These are phyloP conservation scores for Russula abietina DNA, from an alignment of 768 basidiomycete species.

Conservation along the genomic window DNA sequence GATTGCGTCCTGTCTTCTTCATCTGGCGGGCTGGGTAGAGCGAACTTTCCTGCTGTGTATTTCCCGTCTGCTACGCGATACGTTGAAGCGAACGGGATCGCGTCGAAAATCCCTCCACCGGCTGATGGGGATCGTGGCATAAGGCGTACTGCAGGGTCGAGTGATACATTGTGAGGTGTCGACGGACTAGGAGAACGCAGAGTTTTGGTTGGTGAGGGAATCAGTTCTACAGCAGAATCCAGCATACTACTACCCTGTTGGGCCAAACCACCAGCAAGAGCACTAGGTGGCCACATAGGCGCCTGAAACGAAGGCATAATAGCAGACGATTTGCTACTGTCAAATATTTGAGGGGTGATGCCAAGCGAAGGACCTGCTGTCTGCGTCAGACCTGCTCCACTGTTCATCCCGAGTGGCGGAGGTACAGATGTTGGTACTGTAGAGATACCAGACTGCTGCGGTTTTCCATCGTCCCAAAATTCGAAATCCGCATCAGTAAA, in stretches of 20 bases:
- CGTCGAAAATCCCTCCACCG: conserved; percentile 47
- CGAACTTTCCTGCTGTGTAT: conserved; percentile 69
- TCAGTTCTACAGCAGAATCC: conserved; percentile 36
- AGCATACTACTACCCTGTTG: conserved; percentile 27
- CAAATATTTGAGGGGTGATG: conserved; percentile 33
- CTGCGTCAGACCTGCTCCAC: conserved; percentile 29
- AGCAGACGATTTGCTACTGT: conserved; percentile 28
- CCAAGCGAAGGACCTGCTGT: conserved; percentile 32
- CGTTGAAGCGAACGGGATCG: conserved; percentile 64
- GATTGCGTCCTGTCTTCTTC: conserved; percentile 33
- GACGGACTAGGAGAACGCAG: conserved; percentile 32
- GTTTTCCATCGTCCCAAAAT: conserved; percentile 58
- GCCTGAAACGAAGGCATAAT: conserved; percentile 30
- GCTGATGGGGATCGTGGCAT: conserved; percentile 18
- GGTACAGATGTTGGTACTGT: conserved; percentile 25
- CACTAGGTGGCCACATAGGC: conserved; percentile 31
- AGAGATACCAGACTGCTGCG: conserved; percentile 35
- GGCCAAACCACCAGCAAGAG: conserved; percentile 16
- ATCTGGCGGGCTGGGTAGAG: conserved; percentile 56
- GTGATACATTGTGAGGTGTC: conserved; percentile 10
- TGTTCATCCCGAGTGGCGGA: conserved; percentile 23
- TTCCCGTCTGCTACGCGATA: conserved; percentile 66
- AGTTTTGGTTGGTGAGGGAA: conserved; percentile 48
- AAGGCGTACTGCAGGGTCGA: conserved; percentile 27
- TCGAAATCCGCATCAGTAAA: conserved; percentile 88